Conservation (phyloP, 1,284 basidiomycete species). For the Microbotryomycetes sp. region DNA sequence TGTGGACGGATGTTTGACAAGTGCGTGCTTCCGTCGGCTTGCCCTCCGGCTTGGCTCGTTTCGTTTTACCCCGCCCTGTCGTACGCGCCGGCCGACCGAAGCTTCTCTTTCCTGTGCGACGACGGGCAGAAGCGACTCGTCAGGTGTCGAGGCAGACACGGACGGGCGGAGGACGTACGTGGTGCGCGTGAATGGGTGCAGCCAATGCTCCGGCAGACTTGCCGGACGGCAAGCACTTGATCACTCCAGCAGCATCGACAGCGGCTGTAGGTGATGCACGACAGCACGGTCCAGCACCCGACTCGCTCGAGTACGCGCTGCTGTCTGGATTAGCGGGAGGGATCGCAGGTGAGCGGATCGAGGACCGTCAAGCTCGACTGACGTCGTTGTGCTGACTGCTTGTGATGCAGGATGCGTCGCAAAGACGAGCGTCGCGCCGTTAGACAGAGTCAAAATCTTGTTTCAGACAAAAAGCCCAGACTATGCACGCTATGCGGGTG, state of each 20-base stretch:
- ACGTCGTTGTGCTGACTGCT: not conserved
- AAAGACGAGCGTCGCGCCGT: slow-evolving; percentile 92
- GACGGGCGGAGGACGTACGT: too few relatives aligned
- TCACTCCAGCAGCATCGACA: not conserved
- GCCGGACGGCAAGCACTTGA: not conserved
- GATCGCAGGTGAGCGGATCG: slow-evolving; percentile 27
- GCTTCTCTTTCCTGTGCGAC: too few relatives aligned
- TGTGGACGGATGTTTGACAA: too few relatives aligned
- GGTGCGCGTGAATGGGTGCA: too few relatives aligned
- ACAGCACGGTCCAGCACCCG: not conserved
- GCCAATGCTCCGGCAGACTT: too few relatives aligned
- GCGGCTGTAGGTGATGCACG: not conserved
- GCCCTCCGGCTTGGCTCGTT: too few relatives aligned
- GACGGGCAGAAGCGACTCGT: too few relatives aligned
- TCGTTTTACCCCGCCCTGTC: too few relatives aligned
- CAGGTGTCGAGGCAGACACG: too few relatives aligned
- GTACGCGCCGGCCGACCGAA: too few relatives aligned
- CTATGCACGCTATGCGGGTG: slow-evolving; percentile 86
- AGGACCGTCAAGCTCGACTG: not conserved
- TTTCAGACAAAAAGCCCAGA: slow-evolving; percentile 97
- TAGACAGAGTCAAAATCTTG: slow-evolving; percentile 97
- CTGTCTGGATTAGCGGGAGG: slow-evolving; percentile 34
- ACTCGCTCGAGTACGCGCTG: slow-evolving; percentile 23
- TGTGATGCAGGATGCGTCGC: slow-evolving; percentile 29
- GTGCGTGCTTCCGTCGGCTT: too few relatives aligned